A percentile compares a stretch with the other conserved stretches of the same genome.
Conservation (phyloP, 176 grass and related monocot species). For the Triticum turgidum region DNA sequence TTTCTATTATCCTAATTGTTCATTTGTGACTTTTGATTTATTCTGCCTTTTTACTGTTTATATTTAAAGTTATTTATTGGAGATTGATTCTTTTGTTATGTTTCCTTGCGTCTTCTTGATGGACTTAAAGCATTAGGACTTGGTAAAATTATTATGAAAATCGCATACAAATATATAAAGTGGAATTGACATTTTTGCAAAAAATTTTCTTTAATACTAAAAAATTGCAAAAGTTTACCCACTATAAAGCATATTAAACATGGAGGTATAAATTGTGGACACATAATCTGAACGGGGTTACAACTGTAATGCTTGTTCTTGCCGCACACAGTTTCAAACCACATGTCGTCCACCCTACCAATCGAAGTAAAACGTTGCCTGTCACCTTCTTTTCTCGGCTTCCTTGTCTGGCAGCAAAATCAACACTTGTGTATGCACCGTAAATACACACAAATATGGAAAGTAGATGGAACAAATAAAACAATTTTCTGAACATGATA, state of each 20-base stretch:
- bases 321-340: neutral
- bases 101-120: neutral
- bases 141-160: slow-evolving; percentile 1
- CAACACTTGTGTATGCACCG: neutral
- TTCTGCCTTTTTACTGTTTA: neutral
- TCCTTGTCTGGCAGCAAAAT: neutral
- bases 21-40: neutral
- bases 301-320: neutral
- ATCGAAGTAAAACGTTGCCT: neutral
- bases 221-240: neutral
- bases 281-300: neutral
- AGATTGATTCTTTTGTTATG: neutral
- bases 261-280: neutral
- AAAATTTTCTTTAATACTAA: neutral
- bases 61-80: neutral
- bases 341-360: neutral
- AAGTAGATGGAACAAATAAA: neutral
- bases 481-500: neutral
- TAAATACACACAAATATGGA: neutral
- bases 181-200: neutral
- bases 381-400: neutral
- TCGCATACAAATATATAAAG: neutral
- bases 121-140: neutral
- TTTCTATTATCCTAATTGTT: slow-evolving; percentile 11
- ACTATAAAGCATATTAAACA: slow-evolving; percentile 3